These are phyloP conservation scores for Boletus tylopilopsis DNA, from an alignment of 768 basidiomycete genomes.

Conservation along the genomic window DNA sequence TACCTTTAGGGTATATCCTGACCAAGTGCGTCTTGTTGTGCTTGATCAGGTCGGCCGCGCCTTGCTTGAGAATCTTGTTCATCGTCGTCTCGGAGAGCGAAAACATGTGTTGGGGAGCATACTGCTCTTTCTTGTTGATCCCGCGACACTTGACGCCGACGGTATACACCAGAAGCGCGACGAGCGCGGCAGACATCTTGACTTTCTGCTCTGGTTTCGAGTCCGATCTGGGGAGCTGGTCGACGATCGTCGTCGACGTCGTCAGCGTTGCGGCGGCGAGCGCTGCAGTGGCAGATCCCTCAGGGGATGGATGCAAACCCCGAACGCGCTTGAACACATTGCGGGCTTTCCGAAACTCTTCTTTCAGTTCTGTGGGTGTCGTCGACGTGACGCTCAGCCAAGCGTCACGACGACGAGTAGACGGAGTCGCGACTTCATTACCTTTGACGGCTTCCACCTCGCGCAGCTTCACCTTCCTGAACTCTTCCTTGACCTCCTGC, in stretches of 20 bases:
- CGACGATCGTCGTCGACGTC: conserved; percentile 15
- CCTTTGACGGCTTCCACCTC: conserved; percentile 38
- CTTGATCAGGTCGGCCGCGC: conserved; percentile 71
- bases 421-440: conserved; percentile 5
- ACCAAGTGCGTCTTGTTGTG: conserved; percentile 84
- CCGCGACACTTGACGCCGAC: conserved; percentile 94
- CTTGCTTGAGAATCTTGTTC: conserved; percentile 68
- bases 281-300: conserved; percentile 14
- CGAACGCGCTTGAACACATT: conserved; percentile 42
- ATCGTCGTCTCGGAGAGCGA: conserved; percentile 85
- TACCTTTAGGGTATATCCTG: conserved; percentile 83
- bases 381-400: conserved; percentile 13
- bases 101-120: conserved; percentile 87
- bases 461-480: conserved; percentile 21
- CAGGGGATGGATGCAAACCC: conserved; percentile 23
- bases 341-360: conserved; percentile 38
- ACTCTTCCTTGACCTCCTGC: conserved; percentile 26
- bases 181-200: conserved; percentile 74
- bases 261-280: conserved; percentile 9
- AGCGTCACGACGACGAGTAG: conserved; percentile 4
- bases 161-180: conserved; percentile 84
- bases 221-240: conserved; percentile 13
- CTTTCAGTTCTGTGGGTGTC: conserved; percentile 32
- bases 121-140: conserved; percentile 79
- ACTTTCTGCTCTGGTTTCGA: conserved; percentile 35